Conservation (phyloP, 2,329 filamentous ascomycete genomes). For the Fusarium nisikadoi region DNA sequence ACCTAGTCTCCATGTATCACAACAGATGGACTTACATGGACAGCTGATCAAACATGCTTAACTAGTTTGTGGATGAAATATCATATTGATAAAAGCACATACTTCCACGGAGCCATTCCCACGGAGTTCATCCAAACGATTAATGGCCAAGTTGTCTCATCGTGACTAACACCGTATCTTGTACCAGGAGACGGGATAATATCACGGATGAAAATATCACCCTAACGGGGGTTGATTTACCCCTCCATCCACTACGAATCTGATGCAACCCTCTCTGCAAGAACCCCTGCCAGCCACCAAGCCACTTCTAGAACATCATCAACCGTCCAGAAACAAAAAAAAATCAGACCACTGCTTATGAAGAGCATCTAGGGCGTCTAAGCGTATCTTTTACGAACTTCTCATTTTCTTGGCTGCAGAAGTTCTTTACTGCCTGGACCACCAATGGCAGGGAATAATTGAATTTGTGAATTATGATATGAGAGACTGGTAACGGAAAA, state of each 20-base stretch:
- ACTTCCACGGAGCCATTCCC: background rate
- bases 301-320: conserved; percentile 28
- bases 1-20: background rate
- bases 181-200: background rate
- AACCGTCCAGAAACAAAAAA: background rate
- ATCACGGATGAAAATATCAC: background rate
- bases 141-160: background rate
- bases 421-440: background rate
- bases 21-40: background rate
- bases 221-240: conserved; percentile 2
- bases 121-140: background rate
- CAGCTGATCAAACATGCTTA: background rate
- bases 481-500: background rate
- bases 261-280: conserved; percentile 17
- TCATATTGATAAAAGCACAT: background rate
- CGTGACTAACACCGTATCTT: background rate
- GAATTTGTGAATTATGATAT: background rate
- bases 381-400: background rate
- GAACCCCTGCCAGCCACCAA: conserved; percentile 24
- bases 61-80: background rate
- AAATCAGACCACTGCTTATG: conserved; percentile 20
- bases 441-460: background rate
- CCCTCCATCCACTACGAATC: conserved; percentile 18
- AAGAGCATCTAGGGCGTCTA: conserved; percentile 5
- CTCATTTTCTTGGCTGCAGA: background rate